A percentile compares a stretch with the other conserved stretches of the same genome.
These are phyloP conservation scores for Vanderwaltozyma verrucispora DNA, from an alignment of 805 yeast species.

Conservation along the genomic window DNA sequence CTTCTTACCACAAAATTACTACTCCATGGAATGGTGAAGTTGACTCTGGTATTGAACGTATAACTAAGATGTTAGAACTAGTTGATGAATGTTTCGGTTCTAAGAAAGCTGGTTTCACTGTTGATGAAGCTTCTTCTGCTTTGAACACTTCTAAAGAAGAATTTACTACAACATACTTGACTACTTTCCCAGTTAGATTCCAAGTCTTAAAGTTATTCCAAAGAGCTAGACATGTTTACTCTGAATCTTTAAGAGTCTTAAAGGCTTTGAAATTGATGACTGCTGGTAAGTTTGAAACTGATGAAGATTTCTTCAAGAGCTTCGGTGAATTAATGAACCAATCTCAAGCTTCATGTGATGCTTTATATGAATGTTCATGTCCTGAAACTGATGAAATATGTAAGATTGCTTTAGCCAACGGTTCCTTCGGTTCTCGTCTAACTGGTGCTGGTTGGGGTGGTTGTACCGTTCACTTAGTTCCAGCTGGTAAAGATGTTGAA, in stretches of 20 bases:
- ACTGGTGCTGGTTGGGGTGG: slow-evolving; percentile 82
- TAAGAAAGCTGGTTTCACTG: slow-evolving; percentile 39
- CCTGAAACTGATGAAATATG: slow-evolving; percentile 45
- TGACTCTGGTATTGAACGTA: slow-evolving; percentile 32
- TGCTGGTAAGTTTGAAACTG: slow-evolving; percentile 4
- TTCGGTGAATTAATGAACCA: slow-evolving; percentile 50
- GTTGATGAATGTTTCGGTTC: slow-evolving; percentile 34
- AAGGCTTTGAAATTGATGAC: slow-evolving; percentile 36
- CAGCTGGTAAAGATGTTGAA: slow-evolving; percentile 16
- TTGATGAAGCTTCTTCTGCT: slow-evolving; percentile 36
- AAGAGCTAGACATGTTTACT: slow-evolving; percentile 52
- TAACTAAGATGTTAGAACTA: slow-evolving; percentile 33
- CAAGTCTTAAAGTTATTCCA: slow-evolving; percentile 44
- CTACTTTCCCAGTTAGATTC: slow-evolving; percentile 47
- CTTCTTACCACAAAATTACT: slow-evolving; percentile 13
- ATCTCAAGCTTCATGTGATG: slow-evolving; percentile 45
- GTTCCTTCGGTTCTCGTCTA: slow-evolving; percentile 60
- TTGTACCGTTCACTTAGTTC: slow-evolving; percentile 52
- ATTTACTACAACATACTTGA: slow-evolving; percentile 36
- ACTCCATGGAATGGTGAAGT: slow-evolving; percentile 40
- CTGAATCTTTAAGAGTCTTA: slow-evolving; percentile 51
- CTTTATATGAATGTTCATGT: slow-evolving; percentile 44
- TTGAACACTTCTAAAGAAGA: slow-evolving; percentile 35
- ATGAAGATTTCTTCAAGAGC: slow-evolving; percentile 29
- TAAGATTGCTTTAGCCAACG: slow-evolving; percentile 41